Percentiles rank a stretch among this genome's conserved stretches.
phyloP scores from a whole-genome alignment of 2,329 filamentous ascomycete genomes.

The Fusarium albosuccineum region DNA sequence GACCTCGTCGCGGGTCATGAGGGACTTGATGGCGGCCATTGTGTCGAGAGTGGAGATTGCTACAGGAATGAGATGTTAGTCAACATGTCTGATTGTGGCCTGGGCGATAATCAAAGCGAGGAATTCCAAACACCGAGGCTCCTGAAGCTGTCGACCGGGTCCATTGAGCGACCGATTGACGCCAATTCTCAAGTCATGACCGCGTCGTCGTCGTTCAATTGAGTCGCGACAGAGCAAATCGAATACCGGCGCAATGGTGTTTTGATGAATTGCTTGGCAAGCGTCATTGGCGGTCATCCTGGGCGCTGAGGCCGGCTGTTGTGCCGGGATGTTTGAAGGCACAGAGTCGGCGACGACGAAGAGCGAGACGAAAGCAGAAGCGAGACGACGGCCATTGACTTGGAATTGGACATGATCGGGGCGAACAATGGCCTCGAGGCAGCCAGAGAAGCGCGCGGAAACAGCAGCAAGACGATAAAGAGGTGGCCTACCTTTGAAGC shows the following conservation, averaged over 20 bases:
- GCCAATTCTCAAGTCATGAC: conserved; percentile 23
- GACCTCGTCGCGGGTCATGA: conserved; percentile 55
- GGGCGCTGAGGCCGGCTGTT: conserved; percentile 17
- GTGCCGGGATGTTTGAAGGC: conserved; percentile 21
- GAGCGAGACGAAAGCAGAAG: conserved; percentile 23
- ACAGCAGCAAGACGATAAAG: conserved; percentile 14
- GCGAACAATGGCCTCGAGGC: conserved; percentile 12
- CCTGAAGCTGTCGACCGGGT: conserved; percentile 7
- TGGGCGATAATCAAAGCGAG: background rate
- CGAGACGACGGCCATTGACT: conserved; percentile 18
- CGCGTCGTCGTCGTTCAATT: conserved; percentile 23
- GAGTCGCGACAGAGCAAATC: conserved; percentile 13
- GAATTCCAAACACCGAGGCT: background rate
- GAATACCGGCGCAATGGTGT: conserved; percentile 1
- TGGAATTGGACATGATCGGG: conserved; percentile 29
- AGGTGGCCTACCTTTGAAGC: conserved; percentile 44
- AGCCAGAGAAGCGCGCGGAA: conserved; percentile 12
- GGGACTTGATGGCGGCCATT: conserved; percentile 58
- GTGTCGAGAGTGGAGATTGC: conserved; percentile 49
- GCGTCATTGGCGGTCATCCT: conserved; percentile 25
- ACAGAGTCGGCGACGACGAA: conserved; percentile 8
- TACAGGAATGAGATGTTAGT: conserved; percentile 29
- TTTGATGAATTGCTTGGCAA: conserved; percentile 24
- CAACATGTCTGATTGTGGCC: background rate
- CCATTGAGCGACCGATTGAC: conserved; percentile 24